These are phyloP conservation scores for Carnegiea gigantea DNA, from an alignment of 179 eudicot species.

Conservation along the genomic window DNA sequence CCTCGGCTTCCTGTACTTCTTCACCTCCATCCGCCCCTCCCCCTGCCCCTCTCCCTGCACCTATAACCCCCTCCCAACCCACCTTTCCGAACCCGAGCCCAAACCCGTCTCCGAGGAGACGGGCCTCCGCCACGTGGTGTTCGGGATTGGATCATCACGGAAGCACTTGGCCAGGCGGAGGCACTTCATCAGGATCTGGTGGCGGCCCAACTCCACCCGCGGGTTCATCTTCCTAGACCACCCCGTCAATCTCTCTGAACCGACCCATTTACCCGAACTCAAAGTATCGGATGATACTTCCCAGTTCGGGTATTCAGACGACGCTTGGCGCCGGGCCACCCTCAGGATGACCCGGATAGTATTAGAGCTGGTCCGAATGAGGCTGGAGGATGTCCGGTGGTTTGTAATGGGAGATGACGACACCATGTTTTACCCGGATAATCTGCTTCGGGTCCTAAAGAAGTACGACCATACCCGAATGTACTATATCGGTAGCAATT, in stretches of 20 bases:
- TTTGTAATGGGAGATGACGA: constrained; percentile 74
- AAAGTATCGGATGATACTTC: constrained; percentile 29
- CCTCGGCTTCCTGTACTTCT: constrained; percentile 17
- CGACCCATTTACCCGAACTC: constrained; percentile 27
- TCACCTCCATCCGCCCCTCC: background rate
- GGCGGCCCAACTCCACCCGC: constrained; percentile 38
- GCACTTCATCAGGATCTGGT: constrained; percentile 53
- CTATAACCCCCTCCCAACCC: constrained; percentile 1
- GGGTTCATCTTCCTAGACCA: constrained; percentile 52
- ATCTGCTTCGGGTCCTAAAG: constrained; percentile 51
- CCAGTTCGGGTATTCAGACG: background rate
- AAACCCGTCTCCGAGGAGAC: constrained; percentile 19
- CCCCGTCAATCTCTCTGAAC: background rate
- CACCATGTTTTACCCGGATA: constrained; percentile 54
- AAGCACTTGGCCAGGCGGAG: constrained; percentile 27
- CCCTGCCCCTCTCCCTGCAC: no score
- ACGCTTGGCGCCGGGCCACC: constrained; percentile 38
- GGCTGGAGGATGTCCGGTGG: constrained; percentile 48
- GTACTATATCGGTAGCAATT: constrained; percentile 60
- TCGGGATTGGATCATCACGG: constrained; percentile 49
- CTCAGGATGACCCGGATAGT: constrained; percentile 57
- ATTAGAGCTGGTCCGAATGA: constrained; percentile 46
- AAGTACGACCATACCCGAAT: constrained; percentile 62
- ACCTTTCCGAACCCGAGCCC: constrained; percentile 11
- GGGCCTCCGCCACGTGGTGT: constrained; percentile 40